A percentile compares a stretch with the other conserved stretches of the same genome.
Conservation (phyloP, 129 eudicot genomes). For the Pseudognaphalium luteoalbum region DNA sequence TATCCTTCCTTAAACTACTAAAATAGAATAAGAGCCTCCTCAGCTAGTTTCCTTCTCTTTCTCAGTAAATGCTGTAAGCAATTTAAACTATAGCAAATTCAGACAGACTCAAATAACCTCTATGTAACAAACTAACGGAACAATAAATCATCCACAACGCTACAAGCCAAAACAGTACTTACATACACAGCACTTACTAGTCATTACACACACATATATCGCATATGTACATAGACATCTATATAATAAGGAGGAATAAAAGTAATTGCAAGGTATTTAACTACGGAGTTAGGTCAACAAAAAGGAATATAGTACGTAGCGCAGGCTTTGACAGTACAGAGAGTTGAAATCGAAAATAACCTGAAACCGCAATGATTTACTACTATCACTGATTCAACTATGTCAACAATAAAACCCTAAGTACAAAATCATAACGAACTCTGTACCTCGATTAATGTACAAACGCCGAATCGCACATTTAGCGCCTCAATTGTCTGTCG, state of each 20-base stretch:
- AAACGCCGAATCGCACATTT: no score
- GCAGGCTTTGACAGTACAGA: conserved; percentile 27
- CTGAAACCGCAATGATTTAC: conserved; percentile 30
- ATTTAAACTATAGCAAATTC: conserved; percentile 17
- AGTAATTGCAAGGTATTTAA: background rate
- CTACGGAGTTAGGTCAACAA: conserved; percentile 16
- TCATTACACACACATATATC: background rate
- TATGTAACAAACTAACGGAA: conserved; percentile 15
- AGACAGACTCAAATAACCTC: conserved; percentile 13
- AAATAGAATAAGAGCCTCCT: conserved; percentile 15
- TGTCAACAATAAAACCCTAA: conserved; percentile 32
- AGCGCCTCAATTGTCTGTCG: conserved; percentile 18
- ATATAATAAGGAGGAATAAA: background rate
- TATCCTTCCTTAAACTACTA: conserved; percentile 1
- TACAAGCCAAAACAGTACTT: conserved; percentile 9
- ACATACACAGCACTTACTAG: background rate
- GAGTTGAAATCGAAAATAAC: conserved; percentile 17
- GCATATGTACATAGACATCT: background rate
- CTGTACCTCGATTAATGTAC: conserved; percentile 9
- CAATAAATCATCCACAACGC: conserved; percentile 8
- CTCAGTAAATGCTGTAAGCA: conserved; percentile 34
- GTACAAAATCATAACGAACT: conserved; percentile 13
- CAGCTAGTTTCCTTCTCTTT: conserved; percentile 13
- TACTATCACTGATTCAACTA: conserved; percentile 1
- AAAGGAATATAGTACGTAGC: conserved; percentile 30